Percentiles rank a stretch among this genome's conserved stretches.
Evolutionary conservation across 176 grass and related monocot species (phyloP).

Genomic region (Stipa capillata): DNA sequence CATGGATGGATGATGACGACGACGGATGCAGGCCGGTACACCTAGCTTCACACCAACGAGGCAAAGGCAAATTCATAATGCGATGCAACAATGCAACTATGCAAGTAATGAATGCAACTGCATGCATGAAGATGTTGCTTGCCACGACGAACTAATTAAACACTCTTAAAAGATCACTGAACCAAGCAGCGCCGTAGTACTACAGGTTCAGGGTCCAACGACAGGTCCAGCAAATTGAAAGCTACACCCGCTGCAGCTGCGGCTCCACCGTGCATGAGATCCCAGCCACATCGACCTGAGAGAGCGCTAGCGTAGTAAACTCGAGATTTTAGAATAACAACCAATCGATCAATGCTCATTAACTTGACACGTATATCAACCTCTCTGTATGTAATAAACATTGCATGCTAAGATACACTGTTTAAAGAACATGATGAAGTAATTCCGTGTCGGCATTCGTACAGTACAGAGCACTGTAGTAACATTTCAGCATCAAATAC

Average conservation of each 20-base stretch:
- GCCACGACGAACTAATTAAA: conserved; percentile 1
- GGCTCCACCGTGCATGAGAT: conserved; percentile 16
- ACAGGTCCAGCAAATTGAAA: conserved; percentile 1
- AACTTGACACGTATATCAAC: neutral
- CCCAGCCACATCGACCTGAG: neutral
- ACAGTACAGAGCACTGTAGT: neutral
- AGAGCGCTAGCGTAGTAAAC: neutral
- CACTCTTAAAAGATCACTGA: neutral
- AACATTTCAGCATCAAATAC: neutral
- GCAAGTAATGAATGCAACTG: neutral
- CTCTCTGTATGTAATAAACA: neutral
- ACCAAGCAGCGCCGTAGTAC: neutral
- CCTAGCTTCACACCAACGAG: neutral
- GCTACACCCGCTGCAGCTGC: neutral
- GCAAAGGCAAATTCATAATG: conserved; percentile 1
- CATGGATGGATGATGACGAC: neutral
- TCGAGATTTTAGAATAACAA: neutral
- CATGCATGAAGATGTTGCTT: neutral
- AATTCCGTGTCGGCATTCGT: neutral
- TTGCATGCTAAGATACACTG: neutral
- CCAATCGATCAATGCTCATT: neutral
- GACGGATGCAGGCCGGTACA: neutral
- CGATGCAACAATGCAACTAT: neutral
- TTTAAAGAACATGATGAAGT: neutral
- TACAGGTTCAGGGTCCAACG: too few relatives aligned